Evolutionary conservation across 78 protist genomes (phyloP), one percentile per base, ranked within the genome.

Genomic region (Dictyostelium intermedium): DNA sequence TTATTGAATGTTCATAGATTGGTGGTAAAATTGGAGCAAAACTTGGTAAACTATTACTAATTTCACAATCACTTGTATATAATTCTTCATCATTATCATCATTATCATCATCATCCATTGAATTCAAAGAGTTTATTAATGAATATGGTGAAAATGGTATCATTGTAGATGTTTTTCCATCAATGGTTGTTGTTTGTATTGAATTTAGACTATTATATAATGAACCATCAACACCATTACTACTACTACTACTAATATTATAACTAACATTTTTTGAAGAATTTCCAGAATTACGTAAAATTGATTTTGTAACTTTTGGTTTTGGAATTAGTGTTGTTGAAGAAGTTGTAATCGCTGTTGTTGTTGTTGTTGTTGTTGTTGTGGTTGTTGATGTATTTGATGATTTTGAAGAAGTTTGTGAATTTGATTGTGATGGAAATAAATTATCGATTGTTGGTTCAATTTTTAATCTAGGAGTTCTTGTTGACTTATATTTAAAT

Each of bases 401-500:
- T 61, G 72, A 25, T 7, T n/a, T 72, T 27, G 79, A 34, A 27
- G 18, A 9, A 34, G 27, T 5, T 70, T 6, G 7, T 32, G 43
- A 11, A 10, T 41, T 13, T 34, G 79, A 16, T 72, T 41, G 82
- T 8, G 82, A 41, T 20, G 82, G 82, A 41, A 77, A 77, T n/a
- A 77, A 43, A 41, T 77, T 20, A 14, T 35, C 82, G 41, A 77
- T 35, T 10, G 82, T 41, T n/a, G 82, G 60, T 77, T 77, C 60
- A 41, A 41, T 47, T 77, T 41, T 77, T 7, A 77, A 27, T 41
- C 60, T 77, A 9, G 34, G 34, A 1, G 34, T 35, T 77, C 47
- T 77, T 20, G 45, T 41, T 8, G 61, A 18, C 41, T 77, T 77
- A 41, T 77, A 77, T 77, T 77, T 77, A 77, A 77, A 77, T 16